Evolutionary conservation across 2,329 filamentous ascomycete species (phyloP), one percentile per base, ranked within the genome.

Genomic region (Penicillium sp.): DNA sequence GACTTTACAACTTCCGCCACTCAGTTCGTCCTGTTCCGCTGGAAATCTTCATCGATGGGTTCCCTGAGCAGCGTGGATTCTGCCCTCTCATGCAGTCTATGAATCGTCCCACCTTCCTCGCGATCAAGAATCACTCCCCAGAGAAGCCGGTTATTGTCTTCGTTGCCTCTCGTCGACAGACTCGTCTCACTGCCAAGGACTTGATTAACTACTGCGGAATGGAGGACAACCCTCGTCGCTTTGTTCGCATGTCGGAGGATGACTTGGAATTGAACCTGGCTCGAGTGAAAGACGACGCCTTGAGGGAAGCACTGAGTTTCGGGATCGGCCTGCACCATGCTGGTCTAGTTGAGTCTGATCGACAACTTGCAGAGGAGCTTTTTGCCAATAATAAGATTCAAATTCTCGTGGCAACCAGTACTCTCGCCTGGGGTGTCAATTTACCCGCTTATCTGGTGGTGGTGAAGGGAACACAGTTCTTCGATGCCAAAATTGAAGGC

Each of bases 361-460:
- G 95, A 17, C 90, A 93, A 60, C 78, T 99, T 0, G 84, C 94
- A 0, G 94, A 99, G 71, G 93, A 99, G 72, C 81, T 99, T 1
- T 99, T 99, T 70, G 83, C 95, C 23, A 91, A 96, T 73, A 97
- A 97, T 79, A 97, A 97, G 76, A 96, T 99, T 47, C 94, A 99
- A 68, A 93, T 99, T 52, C 82, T 99, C 0, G 87, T 99, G 3
- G 94, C 94, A 3, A 99, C 94, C 0, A 96, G 91, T 68, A 99
- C 95, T 0, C 82, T 99, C 21, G 94, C 94, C 0, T 99, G 94
- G 94, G 95, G 94, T 75, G 93, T 99, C 64, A 99, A 99, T 69
- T 78, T 99, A 64, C 95, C 95, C 0, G 94, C 95, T 1, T 95
- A 99, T 75, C 80, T 99, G 4, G 94, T 99, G 2, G 90, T 99